Conservation (phyloP, 2,329 filamentous ascomycete species). For the Lachnellula cervina region DNA sequence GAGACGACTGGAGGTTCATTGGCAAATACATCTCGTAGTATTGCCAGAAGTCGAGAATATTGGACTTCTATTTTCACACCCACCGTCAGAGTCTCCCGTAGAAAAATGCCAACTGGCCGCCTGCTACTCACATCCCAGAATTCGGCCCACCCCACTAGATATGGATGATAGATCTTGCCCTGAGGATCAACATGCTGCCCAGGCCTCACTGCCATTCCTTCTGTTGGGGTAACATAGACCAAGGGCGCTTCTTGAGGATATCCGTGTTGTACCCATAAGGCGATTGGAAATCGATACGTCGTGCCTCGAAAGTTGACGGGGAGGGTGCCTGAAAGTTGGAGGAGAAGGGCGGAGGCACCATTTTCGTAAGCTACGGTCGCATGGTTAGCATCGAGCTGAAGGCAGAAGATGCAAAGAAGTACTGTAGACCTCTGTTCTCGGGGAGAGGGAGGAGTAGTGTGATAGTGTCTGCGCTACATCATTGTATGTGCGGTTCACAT, state of each 20-base stretch:
- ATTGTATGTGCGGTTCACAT: constrained; percentile 88
- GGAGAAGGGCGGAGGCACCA: constrained; percentile 77
- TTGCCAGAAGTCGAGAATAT: constrained; percentile 70
- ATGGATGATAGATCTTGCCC: constrained; percentile 92
- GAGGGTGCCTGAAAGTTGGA: constrained; percentile 81
- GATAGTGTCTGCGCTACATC: constrained; percentile 81
- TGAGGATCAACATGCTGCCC: constrained; percentile 94
- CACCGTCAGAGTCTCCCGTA: not conserved
- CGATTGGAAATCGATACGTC: constrained; percentile 85
- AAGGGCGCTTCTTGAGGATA: constrained; percentile 85
- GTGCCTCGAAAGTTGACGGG: constrained; percentile 88
- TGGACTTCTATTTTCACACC: constrained; percentile 60
- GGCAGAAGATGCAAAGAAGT: constrained; percentile 21
- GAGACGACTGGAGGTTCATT: constrained; percentile 91
- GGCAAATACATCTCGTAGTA: constrained; percentile 81
- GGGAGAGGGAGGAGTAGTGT: constrained; percentile 72
- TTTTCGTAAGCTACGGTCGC: constrained; percentile 70
- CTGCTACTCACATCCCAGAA: constrained; percentile 80
- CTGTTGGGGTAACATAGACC: constrained; percentile 81
- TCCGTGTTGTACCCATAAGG: constrained; percentile 86
- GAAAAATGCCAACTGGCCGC: not conserved
- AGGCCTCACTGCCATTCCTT: constrained; percentile 82
- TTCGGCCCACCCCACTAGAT: constrained; percentile 81
- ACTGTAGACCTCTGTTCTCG: constrained; percentile 95
- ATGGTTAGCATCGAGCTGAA: constrained; percentile 26